These are phyloP conservation scores for Agaricus sinodeliciosus DNA, from an alignment of 768 basidiomycete genomes.

Conservation along the genomic window DNA sequence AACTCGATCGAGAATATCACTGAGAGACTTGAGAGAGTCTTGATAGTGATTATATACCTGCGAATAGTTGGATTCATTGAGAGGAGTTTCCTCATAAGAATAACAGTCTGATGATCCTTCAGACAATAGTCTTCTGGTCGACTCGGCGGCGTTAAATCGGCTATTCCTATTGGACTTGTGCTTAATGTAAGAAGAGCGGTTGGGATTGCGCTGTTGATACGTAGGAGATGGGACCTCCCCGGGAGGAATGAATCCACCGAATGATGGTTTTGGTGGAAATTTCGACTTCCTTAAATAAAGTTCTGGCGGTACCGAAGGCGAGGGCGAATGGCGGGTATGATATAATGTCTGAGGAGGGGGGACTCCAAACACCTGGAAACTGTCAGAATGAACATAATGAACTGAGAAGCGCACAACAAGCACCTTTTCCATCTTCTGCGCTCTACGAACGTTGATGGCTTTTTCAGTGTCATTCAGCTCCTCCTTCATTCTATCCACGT, in stretches of 20 bases:
- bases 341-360: conserved; percentile 77
- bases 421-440: conserved; percentile 87
- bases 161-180: conserved; percentile 32
- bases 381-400: not conserved
- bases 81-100: conserved; percentile 8
- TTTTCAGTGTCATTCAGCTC: conserved; percentile 70
- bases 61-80: conserved; percentile 23
- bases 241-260: conserved; percentile 15
- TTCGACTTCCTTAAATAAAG: conserved; percentile 9
- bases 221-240: conserved; percentile 14
- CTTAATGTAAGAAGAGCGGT: conserved; percentile 44
- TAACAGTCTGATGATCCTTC: conserved; percentile 14
- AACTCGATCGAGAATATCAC: conserved; percentile 75
- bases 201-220: conserved; percentile 33
- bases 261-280: conserved; percentile 13
- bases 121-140: conserved; percentile 44
- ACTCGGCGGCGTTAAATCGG: conserved; percentile 63
- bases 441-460: conserved; percentile 71
- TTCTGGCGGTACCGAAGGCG: conserved; percentile 22
- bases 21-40: conserved; percentile 73
- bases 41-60: conserved; percentile 71
- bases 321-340: conserved; percentile 51
- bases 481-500: conserved; percentile 58
- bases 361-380: conserved; percentile 67
- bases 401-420: conserved; percentile 12